Conservation (phyloP, 768 basidiomycete species). For the Hortiboletus campestris region DNA sequence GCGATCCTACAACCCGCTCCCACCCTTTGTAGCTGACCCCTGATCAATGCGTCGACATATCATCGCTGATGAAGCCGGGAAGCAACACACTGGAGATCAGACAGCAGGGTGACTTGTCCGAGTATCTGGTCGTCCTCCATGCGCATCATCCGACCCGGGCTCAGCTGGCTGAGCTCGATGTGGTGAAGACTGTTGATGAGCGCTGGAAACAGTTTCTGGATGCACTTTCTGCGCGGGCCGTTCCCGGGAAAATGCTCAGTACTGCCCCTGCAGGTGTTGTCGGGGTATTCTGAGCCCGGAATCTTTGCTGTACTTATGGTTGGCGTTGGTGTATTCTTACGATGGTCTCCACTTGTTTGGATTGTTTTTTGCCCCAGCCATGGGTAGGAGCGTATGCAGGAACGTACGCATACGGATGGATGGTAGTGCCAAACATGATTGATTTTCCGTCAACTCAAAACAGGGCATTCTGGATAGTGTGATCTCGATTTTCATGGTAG, state of each 20-base stretch:
- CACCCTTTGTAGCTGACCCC: conserved; percentile 39
- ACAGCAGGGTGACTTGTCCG: conserved; percentile 44
- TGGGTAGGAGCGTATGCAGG: no score
- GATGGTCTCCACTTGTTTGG: neutral
- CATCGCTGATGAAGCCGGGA: conserved; percentile 41
- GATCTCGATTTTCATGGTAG: no score
- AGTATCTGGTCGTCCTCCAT: conserved; percentile 46
- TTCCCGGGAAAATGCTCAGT: neutral
- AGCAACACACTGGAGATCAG: conserved; percentile 43
- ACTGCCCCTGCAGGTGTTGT: neutral
- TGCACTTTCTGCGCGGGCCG: conserved; percentile 11
- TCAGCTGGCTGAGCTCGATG: conserved; percentile 37
- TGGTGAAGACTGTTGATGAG: conserved; percentile 11
- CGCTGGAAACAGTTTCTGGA: conserved; percentile 22
- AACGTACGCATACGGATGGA: no score
- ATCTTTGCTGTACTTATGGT: neutral
- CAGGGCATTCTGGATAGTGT: no score
- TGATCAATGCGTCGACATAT: conserved; percentile 52
- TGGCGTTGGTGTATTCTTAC: neutral
- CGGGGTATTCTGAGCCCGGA: neutral
- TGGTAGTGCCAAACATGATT: no score
- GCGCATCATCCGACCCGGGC: conserved; percentile 47
- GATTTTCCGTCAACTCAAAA: no score
- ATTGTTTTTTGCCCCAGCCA: neutral
- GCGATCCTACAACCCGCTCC: neutral